Percentiles rank a stretch among this genome's conserved stretches.
These are phyloP conservation scores for Otatea glauca DNA, from an alignment of 176 grass and related monocot species.

Conservation along the genomic window DNA sequence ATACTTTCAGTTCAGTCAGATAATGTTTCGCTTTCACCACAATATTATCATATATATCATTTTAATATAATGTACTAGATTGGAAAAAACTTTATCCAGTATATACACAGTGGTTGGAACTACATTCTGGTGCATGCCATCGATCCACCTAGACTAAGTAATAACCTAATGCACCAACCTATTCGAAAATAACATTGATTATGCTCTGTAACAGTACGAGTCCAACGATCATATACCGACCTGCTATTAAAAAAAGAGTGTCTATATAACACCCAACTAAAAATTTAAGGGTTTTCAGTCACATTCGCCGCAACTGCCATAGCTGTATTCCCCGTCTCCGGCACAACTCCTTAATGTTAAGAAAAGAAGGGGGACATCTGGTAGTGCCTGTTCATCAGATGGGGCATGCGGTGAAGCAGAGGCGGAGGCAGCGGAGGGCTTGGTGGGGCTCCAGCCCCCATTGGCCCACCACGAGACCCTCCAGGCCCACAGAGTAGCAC, in stretches of 20 bases:
- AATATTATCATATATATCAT: conserved; percentile 26
- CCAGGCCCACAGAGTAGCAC: no score
- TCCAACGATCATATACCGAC: neutral
- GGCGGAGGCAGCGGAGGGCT: no score
- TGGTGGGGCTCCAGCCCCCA: no score
- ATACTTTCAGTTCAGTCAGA: conserved; percentile 21
- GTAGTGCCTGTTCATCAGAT: no score
- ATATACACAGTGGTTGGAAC: conserved; percentile 49
- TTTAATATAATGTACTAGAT: conserved; percentile 33
- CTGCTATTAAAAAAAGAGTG: neutral
- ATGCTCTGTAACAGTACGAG: neutral
- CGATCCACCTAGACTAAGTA: neutral
- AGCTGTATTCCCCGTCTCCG: no score
- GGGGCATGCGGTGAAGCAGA: no score
- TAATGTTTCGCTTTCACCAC: conserved; percentile 44
- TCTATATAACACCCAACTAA: no score
- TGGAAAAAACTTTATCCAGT: conserved; percentile 10
- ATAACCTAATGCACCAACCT: conserved; percentile 15
- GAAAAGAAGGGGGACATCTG: no score
- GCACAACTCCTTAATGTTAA: no score
- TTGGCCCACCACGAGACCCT: no score
- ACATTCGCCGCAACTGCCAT: no score
- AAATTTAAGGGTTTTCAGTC: no score
- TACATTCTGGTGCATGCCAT: conserved; percentile 42
- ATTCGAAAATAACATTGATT: neutral